Evolutionary conservation across 805 yeast species (phyloP).

Genomic region (Candida oleophila): DNA sequence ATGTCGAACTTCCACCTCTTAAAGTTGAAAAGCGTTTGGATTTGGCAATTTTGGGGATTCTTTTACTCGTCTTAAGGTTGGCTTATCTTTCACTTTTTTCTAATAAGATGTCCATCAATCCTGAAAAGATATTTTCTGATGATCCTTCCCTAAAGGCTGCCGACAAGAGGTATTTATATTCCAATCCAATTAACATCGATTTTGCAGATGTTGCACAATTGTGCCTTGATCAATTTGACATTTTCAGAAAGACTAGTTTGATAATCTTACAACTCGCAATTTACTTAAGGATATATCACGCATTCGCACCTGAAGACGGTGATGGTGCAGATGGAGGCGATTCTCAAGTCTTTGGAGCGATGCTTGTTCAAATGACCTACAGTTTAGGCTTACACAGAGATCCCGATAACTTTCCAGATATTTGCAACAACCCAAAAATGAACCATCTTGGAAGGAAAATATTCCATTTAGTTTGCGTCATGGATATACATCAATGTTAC

Average conservation of each 20-base stretch:
- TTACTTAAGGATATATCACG: constrained; percentile 28
- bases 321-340: constrained; percentile 43
- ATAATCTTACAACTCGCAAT: constrained; percentile 31
- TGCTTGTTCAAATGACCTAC: constrained; percentile 38
- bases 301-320: constrained; percentile 41
- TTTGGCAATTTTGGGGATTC: constrained; percentile 36
- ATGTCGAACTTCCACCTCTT: constrained; percentile 21
- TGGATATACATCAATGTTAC: constrained; percentile 46
- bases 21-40: constrained; percentile 39
- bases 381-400: constrained; percentile 40
- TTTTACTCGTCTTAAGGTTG: constrained; percentile 42
- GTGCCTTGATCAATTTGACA: constrained; percentile 55
- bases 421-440: constrained; percentile 20
- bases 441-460: constrained; percentile 55
- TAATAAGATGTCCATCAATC: constrained; percentile 25
- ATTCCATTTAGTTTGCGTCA: constrained; percentile 51
- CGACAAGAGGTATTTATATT: constrained; percentile 37
- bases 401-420: constrained; percentile 29
- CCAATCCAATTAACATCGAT: constrained; percentile 46
- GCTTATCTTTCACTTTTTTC: constrained; percentile 40
- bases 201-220: constrained; percentile 49
- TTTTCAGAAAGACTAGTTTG: constrained; percentile 36
- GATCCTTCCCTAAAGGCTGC: constrained; percentile 23
- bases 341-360: constrained; percentile 24
- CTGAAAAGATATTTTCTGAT: constrained; percentile 20